phyloP scores from a whole-genome alignment of 495 filamentous ascomycete genomes.

The Oleoguttula mirabilis region DNA sequence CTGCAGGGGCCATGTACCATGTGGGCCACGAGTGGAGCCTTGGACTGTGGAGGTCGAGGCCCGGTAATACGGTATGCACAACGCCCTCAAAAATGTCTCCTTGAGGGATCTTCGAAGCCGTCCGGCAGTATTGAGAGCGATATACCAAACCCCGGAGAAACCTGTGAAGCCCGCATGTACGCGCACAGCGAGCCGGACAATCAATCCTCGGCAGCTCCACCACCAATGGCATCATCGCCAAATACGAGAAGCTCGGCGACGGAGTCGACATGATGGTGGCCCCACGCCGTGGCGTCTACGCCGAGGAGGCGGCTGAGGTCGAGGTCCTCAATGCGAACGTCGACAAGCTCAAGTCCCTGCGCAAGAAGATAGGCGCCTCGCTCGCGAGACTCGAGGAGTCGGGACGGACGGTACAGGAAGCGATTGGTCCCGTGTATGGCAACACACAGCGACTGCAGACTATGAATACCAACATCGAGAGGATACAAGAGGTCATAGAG shows the following conservation, averaged over 20 bases:
- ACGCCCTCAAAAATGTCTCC: no score
- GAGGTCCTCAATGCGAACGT: slow-evolving; percentile 56
- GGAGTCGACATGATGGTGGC: slow-evolving; percentile 10
- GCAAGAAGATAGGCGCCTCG: slow-evolving; percentile 86
- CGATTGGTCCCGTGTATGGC: slow-evolving; percentile 83
- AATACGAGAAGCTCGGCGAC: no score
- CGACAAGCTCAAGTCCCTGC: slow-evolving; percentile 57
- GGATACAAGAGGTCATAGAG: slow-evolving; percentile 74
- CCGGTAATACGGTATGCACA: no score
- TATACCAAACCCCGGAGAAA: no score
- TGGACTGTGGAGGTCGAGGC: no score
- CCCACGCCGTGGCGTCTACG: slow-evolving; percentile 28
- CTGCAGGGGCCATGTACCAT: no score
- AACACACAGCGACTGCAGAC: slow-evolving; percentile 82
- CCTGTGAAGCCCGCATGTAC: no score
- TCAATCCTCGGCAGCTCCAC: not conserved
- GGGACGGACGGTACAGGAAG: slow-evolving; percentile 78
- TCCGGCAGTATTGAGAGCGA: no score
- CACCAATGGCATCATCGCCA: no score
- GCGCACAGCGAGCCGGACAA: no score
- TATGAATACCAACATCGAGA: slow-evolving; percentile 75
- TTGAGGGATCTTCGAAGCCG: no score
- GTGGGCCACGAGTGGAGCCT: no score
- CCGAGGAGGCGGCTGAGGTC: slow-evolving; percentile 62
- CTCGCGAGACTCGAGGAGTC: slow-evolving; percentile 72